Conservation (phyloP, 2,329 filamentous ascomycete species). For the Fusarium sp. region DNA sequence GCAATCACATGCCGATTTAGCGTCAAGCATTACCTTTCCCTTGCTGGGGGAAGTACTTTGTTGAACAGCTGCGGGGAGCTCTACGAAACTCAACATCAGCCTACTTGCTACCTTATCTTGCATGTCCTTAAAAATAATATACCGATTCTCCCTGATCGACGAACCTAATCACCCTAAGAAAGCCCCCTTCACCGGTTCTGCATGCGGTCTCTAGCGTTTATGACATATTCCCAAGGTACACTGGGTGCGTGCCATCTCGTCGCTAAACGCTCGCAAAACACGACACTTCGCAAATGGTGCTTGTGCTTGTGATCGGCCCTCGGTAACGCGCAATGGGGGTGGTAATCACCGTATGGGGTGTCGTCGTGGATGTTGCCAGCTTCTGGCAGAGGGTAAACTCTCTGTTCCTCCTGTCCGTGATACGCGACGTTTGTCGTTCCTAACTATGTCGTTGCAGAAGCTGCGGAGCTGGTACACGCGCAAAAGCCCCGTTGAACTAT, state of each 20-base stretch:
- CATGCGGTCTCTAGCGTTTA: slow-evolving; percentile 22
- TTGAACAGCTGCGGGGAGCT: slow-evolving; percentile 40
- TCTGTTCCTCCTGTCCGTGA: neutral
- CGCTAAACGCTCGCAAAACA: slow-evolving; percentile 14
- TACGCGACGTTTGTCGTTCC: slow-evolving; percentile 8
- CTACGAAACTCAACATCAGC: slow-evolving; percentile 31
- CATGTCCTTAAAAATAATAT: slow-evolving; percentile 14
- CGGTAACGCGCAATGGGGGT: slow-evolving; percentile 54
- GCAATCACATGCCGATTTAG: slow-evolving; percentile 46
- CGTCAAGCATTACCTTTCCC: slow-evolving; percentile 11
- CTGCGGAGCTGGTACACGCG: slow-evolving; percentile 72
- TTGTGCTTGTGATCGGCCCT: slow-evolving; percentile 47
- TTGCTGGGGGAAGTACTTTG: slow-evolving; percentile 16
- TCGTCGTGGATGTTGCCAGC: slow-evolving; percentile 68
- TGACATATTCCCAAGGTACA: slow-evolving; percentile 30
- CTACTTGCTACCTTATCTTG: slow-evolving; percentile 7
- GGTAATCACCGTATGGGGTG: slow-evolving; percentile 61
- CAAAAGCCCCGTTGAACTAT: slow-evolving; percentile 70
- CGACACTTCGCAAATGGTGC: slow-evolving; percentile 38
- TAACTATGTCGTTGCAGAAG: slow-evolving; percentile 61
- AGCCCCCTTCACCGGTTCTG: slow-evolving; percentile 8
- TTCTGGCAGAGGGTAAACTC: slow-evolving; percentile 69
- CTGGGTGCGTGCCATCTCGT: slow-evolving; percentile 25
- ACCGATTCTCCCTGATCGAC: neutral
- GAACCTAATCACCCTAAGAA: neutral